These are phyloP conservation scores for Candida succiphila DNA, from an alignment of 805 yeast species.

Conservation along the genomic window DNA sequence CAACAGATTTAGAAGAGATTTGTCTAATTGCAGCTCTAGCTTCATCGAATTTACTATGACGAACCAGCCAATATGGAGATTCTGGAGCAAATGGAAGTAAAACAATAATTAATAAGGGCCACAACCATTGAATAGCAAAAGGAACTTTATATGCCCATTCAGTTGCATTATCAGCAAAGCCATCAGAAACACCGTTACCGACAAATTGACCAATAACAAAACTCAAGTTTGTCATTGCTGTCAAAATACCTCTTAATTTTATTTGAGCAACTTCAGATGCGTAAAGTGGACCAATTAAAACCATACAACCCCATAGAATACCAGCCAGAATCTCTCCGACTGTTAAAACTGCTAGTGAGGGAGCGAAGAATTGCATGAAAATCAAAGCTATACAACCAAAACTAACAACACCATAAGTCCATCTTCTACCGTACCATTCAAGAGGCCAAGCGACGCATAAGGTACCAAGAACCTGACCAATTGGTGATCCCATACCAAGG, in stretches of 20 bases:
- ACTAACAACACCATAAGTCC: conserved; percentile 24
- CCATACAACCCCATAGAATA: conserved; percentile 45
- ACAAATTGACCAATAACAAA: conserved; percentile 51
- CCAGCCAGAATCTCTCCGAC: conserved; percentile 36
- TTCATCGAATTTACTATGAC: conserved; percentile 27
- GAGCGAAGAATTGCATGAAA: conserved; percentile 32
- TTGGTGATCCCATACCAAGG: conserved; percentile 20
- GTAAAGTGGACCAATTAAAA: conserved; percentile 40
- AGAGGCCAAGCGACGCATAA: conserved; percentile 28
- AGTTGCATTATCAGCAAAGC: conserved; percentile 2
- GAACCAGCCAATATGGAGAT: conserved; percentile 47
- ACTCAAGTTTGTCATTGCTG: conserved; percentile 39
- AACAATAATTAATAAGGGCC: conserved; percentile 32
- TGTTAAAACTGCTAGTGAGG: conserved; percentile 24
- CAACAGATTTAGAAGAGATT: conserved; percentile 10
- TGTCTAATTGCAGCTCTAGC: conserved; percentile 26
- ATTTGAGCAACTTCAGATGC: conserved; percentile 51
- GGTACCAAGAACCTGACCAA: conserved; percentile 25
- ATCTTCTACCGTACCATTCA: conserved; percentile 31
- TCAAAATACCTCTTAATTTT: conserved; percentile 35
- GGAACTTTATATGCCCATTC: conserved; percentile 29
- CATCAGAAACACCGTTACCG: conserved; percentile 39
- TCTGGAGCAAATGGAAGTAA: conserved; percentile 42
- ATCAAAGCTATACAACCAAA: conserved; percentile 21
- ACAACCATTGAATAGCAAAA: conserved; percentile 51